phyloP scores from a whole-genome alignment of 2,329 filamentous ascomycete genomes.

The Xylogone sp. region DNA sequence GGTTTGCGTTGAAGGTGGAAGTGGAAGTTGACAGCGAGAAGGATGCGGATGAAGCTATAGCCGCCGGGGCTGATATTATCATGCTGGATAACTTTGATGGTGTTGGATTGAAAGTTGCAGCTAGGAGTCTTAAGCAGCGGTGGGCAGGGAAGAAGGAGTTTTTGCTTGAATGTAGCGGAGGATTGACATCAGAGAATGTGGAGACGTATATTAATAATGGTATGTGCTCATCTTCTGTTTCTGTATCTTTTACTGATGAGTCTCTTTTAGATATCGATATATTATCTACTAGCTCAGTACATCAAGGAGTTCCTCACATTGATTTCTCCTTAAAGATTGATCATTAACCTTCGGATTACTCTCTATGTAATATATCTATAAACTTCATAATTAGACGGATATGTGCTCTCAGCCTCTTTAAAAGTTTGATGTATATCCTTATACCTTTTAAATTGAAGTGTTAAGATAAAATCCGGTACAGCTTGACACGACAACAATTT shows the following conservation, averaged over 20 bases:
- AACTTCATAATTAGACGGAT: not conserved
- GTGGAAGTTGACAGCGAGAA: conserved; percentile 88
- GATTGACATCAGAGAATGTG: conserved; percentile 81
- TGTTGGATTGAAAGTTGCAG: conserved; percentile 71
- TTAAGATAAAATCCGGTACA: too few species aligned
- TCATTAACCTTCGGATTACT: conserved; percentile 23
- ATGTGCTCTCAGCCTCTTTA: too few species aligned
- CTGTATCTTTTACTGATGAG: conserved; percentile 13
- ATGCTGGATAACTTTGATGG: conserved; percentile 97
- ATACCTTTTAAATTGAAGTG: too few species aligned
- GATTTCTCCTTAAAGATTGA: conserved; percentile 95
- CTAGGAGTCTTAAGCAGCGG: conserved; percentile 70
- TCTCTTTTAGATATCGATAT: conserved; percentile 74
- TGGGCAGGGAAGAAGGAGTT: conserved; percentile 75
- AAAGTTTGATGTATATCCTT: too few species aligned
- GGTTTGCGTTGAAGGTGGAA: conserved; percentile 91
- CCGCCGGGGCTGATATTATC: conserved; percentile 86
- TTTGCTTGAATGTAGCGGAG: conserved; percentile 88
- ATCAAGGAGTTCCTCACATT: conserved; percentile 89
- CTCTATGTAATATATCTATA: not conserved
- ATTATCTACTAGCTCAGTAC: conserved; percentile 92
- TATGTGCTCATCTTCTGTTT: conserved; percentile 34
- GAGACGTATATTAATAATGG: conserved; percentile 72
- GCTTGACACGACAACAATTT: too few species aligned
- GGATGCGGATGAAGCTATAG: conserved; percentile 88